Base-by-base conservation (phyloP, 192 early-diverging fungal species). In the Podochytrium sp. region DNA sequence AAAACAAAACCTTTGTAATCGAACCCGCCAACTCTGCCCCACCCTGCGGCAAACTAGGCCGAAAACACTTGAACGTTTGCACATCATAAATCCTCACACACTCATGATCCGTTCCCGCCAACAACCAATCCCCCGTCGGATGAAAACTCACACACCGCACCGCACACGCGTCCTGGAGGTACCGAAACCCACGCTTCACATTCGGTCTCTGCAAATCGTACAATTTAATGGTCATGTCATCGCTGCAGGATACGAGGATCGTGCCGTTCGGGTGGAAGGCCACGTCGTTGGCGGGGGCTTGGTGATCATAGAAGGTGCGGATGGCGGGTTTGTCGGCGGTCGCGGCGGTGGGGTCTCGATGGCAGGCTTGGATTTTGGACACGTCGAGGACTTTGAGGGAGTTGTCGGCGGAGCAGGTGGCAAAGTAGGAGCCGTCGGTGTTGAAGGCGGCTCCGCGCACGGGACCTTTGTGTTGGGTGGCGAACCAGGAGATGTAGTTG, bases 311-410 rank as follows among this genome's bases (percentile, higher is more conserved):
- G 38, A 96, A 87, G 18, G 95, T 93, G 30, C 93, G 84, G 71
- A 98, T 91, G 55, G 96, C 95, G 0, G 92, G 91, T 77, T 93
- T 93, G 74, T 93, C 94, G 3, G 86, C 84, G 23, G 72, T n/a
- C 18, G 58, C 72, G 10, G 16, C 20, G 34, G 59, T 50, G 78
- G 88, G 86, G 53, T 90, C 89, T 18, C 84, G 80, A 38, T 85
- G 83, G 38, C 86, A 33, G 29, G 56, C 81, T 76, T 87, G 86
- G 85, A 97, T 94, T 65, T 90, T 89, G 76, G 85, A 81, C 39
- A 94, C 92, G 53, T 97, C 95, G 35, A 98, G 82, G 52, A 98
- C 87, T 84, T 97, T 97, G 65, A 97, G 78, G 42, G 96, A 92
- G 14, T 91, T 81, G 79, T 98, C 96, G 33, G 81, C 86, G 41